Evolutionary conservation across 208 protist genomes (phyloP).

Genomic region (Leishmania martiniquensis): DNA sequence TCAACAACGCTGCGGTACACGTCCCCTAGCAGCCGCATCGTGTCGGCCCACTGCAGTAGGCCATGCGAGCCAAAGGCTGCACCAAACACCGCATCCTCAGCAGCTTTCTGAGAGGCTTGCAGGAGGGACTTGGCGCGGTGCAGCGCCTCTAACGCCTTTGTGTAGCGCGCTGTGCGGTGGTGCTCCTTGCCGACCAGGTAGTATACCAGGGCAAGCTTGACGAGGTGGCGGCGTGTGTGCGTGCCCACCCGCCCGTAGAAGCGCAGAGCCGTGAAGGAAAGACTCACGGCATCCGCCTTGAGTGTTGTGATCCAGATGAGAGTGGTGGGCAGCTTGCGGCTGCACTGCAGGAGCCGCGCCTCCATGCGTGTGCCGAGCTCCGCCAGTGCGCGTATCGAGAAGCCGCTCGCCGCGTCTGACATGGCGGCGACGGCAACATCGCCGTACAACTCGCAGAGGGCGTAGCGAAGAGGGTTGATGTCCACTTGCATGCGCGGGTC

Average conservation of each 20-base stretch:
- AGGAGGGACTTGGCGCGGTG: conserved; percentile 66
- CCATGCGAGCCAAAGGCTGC: conserved; percentile 43
- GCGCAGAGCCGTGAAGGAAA: conserved; percentile 79
- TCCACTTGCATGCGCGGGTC: conserved; percentile 55
- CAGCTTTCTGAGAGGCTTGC: conserved; percentile 42
- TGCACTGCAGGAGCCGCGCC: conserved; percentile 28
- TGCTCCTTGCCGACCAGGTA: conserved; percentile 71
- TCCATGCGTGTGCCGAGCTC: conserved; percentile 54
- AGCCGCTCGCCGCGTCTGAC: conserved; percentile 48
- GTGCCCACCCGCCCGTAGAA: conserved; percentile 61
- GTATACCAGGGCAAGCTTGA: conserved; percentile 74
- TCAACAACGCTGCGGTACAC: conserved; percentile 63
- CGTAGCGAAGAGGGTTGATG: conserved; percentile 38
- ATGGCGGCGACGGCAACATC: conserved; percentile 75
- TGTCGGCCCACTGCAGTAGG: conserved; percentile 42
- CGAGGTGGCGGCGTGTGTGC: conserved; percentile 45
- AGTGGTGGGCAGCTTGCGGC: conserved; percentile 35
- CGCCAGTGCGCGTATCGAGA: conserved; percentile 58
- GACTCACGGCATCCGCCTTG: conserved; percentile 51
- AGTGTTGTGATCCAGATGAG: conserved; percentile 65
- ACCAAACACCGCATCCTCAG: conserved; percentile 44
- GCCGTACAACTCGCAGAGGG: conserved; percentile 75
- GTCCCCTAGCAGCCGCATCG: conserved; percentile 55
- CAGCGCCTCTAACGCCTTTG: conserved; percentile 81
- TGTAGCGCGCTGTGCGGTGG: conserved; percentile 67